Evolutionary conservation across 2,329 filamentous ascomycete species (phyloP).

Genomic region (Incumbomyces lentus): DNA sequence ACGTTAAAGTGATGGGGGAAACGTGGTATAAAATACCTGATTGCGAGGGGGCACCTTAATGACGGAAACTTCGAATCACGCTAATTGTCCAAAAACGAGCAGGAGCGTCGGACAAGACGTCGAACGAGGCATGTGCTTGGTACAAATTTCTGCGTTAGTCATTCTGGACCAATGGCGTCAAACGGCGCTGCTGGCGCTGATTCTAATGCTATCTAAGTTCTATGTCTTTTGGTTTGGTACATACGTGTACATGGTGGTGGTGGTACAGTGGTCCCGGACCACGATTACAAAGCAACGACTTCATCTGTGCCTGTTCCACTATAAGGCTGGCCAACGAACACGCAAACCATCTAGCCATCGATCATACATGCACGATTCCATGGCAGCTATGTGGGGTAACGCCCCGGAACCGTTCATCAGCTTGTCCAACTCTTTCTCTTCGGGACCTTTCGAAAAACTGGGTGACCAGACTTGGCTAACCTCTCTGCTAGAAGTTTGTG

Average conservation of each 20-base stretch:
- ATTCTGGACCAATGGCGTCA: not conserved
- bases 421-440: constrained; percentile 36
- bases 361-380: constrained; percentile 82
- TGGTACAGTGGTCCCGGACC: not conserved
- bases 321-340: constrained; percentile 46
- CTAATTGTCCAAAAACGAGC: not conserved
- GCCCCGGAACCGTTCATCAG: constrained; percentile 49
- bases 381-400: constrained; percentile 84
- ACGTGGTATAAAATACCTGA: too few species aligned
- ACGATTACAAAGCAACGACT: too few species aligned
- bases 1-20: too few species aligned
- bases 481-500: constrained; percentile 23
- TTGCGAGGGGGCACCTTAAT: too few species aligned
- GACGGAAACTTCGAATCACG: not conserved
- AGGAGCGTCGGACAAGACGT: not conserved
- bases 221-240: constrained; percentile 1
- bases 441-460: constrained; percentile 36
- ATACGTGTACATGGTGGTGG: constrained; percentile 1
- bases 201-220: not conserved
- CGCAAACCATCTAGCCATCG: constrained; percentile 81
- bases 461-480: constrained; percentile 19
- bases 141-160: not conserved
- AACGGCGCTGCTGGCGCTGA: not conserved
- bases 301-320: constrained; percentile 1
- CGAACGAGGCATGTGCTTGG: not conserved